Base-by-base conservation (phyloP, 306 rosid genomes). In the Sicyos edulis region DNA sequence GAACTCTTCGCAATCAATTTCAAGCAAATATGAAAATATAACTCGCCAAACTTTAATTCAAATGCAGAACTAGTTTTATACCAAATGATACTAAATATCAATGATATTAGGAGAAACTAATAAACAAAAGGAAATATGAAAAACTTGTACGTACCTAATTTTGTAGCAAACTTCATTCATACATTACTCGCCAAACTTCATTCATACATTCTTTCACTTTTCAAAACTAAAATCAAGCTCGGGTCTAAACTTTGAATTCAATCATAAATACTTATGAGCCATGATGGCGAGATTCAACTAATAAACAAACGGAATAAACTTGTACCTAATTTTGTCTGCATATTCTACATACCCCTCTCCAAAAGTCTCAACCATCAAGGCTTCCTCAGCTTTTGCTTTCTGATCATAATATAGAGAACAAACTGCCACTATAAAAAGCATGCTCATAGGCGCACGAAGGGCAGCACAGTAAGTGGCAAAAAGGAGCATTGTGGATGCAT, bases 321-420 rank as follows among this genome's bases (percentile, higher is more conserved):
- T 93, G 86, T 68, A 81, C 88, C 83, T 87, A 70, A 87, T 95
- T 78, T 86, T 87, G 82, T 75, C 78, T 17, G 96, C 91, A 86
- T 91, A 93, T 64, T 91, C 88, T 37, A 68, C 68, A 84, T 91
- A 91, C 10, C 78, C 76, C 77, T 83, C 85, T 37, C 96, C 95
- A 56, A 93, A 93, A 77, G 88, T 74, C 86, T 88, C 97, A 65
- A 88, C 79, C 99, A 93, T 93, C 87, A 91, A 80, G 73, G 86
- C 88, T 87, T 93, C 97, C 81, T 93, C 98, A 70, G 78, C 54
- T 64, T 82, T 88, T 32, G 89, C 97, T 86, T 87, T 93, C 89
- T 88, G 95, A 69, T 80, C 82, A 71, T 93, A 93, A 74, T 93
- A 88, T 82, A 86, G 77, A 77, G 84, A 74, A 82, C 96, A 86